A percentile compares a stretch with the other conserved stretches of the same genome.
These are phyloP conservation scores for Capsicum rhomboideum DNA, from an alignment of 257 asterid species.

Conservation along the genomic window DNA sequence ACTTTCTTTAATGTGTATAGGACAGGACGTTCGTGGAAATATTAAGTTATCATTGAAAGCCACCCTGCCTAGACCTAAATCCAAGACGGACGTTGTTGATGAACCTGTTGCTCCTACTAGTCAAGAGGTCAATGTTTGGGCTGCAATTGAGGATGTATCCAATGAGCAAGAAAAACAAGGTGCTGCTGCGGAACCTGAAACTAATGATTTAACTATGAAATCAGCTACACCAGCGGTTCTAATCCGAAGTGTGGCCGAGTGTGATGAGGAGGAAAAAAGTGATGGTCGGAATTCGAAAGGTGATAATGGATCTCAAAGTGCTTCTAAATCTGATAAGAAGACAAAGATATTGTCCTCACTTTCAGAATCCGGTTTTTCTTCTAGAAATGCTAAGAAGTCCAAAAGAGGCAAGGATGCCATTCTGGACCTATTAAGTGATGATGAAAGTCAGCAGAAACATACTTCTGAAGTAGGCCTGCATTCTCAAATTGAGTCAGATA, in stretches of 20 bases:
- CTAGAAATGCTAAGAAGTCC: constrained; percentile 3
- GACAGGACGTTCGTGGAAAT: constrained; percentile 85
- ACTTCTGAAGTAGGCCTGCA: not conserved
- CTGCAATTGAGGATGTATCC: constrained; percentile 19
- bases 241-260: constrained; percentile 83
- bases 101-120: constrained; percentile 18
- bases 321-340: constrained; percentile 5
- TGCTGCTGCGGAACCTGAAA: constrained; percentile 4
- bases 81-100: constrained; percentile 19
- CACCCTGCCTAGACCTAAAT: constrained; percentile 31
- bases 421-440: constrained; percentile 1
- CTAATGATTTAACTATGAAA: constrained; percentile 23
- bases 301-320: constrained; percentile 22
- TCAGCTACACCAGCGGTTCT: constrained; percentile 30
- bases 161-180: constrained; percentile 33
- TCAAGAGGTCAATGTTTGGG: constrained; percentile 28
- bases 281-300: constrained; percentile 18
- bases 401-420: not conserved
- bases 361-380: not conserved
- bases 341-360: not conserved
- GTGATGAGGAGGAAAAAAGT: constrained; percentile 58
- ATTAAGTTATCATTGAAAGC: constrained; percentile 84
- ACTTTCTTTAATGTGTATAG: constrained; percentile 78
- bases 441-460: constrained; percentile 4
- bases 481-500: constrained; percentile 2